These are phyloP conservation scores for Cutaneotrichosporon cutaneum DNA, from an alignment of 1,284 basidiomycete species.

Conservation along the genomic window DNA sequence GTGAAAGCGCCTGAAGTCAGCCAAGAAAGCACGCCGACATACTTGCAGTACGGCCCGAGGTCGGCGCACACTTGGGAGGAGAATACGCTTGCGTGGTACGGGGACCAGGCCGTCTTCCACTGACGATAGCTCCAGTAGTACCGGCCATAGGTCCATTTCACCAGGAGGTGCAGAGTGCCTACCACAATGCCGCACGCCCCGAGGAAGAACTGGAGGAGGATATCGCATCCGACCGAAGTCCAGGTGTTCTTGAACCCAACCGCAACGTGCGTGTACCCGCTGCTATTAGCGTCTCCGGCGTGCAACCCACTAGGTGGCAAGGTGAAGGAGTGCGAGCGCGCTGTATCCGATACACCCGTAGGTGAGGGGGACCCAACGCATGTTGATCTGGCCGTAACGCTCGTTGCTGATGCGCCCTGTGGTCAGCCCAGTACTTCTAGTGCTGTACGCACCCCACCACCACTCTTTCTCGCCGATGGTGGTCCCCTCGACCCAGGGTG, in stretches of 20 bases:
- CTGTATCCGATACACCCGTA: not conserved
- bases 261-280: not conserved
- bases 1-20: not conserved
- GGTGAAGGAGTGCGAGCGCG: not conserved
- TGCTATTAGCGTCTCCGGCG: not conserved
- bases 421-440: not conserved
- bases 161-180: not conserved
- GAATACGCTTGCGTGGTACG: not conserved
- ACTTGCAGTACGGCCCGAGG: not conserved
- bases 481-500: not conserved
- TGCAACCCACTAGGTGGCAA: not conserved
- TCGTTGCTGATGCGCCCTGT: not conserved
- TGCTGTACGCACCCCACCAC: not conserved
- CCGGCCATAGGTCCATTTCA: not conserved
- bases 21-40: not conserved
- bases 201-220: not conserved
- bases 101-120: no score
- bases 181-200: not conserved
- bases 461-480: not conserved
- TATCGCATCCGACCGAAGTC: not conserved
- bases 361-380: not conserved
- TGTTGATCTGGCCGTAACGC: not conserved
- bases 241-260: not conserved
- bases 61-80: not conserved
- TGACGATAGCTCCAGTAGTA: no score